phyloP scores from a whole-genome alignment of 2,329 filamentous ascomycete genomes.

The Cylindrodendrum hubeiense region DNA sequence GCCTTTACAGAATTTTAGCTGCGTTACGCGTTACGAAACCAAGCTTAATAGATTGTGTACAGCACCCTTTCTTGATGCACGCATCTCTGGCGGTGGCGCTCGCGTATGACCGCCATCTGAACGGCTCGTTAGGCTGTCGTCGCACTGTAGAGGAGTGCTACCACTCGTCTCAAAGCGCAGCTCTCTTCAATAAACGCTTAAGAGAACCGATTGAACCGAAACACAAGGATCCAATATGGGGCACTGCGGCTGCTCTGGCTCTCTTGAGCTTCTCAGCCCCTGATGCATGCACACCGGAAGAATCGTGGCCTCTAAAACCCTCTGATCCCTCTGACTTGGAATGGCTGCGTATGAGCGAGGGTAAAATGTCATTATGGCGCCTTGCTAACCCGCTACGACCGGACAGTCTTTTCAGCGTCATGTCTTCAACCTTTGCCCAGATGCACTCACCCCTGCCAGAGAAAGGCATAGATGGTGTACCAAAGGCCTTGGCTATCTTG shows the following conservation, averaged over 20 bases:
- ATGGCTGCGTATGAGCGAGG: conserved; percentile 50
- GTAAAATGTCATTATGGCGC: conserved; percentile 53
- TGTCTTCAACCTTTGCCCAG: conserved; percentile 50
- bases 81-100: conserved; percentile 57
- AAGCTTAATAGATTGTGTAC: background rate
- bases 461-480: conserved; percentile 42
- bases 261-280: conserved; percentile 55
- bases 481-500: conserved; percentile 34
- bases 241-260: conserved; percentile 56
- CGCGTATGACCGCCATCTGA: conserved; percentile 53
- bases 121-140: conserved; percentile 32
- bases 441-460: conserved; percentile 51
- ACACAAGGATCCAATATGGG: conserved; percentile 61
- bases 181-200: conserved; percentile 54
- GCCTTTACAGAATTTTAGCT: background rate
- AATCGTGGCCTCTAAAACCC: conserved; percentile 51
- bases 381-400: conserved; percentile 50
- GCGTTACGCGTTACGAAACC: background rate
- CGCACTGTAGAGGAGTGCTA: conserved; percentile 55
- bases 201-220: conserved; percentile 46
- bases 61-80: conserved; percentile 61
- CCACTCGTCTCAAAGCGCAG: conserved; percentile 57
- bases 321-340: conserved; percentile 44
- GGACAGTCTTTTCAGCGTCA: conserved; percentile 51
- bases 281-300: conserved; percentile 47